Conservation (phyloP, 768 basidiomycete genomes). For the Lactarius evosmus region DNA sequence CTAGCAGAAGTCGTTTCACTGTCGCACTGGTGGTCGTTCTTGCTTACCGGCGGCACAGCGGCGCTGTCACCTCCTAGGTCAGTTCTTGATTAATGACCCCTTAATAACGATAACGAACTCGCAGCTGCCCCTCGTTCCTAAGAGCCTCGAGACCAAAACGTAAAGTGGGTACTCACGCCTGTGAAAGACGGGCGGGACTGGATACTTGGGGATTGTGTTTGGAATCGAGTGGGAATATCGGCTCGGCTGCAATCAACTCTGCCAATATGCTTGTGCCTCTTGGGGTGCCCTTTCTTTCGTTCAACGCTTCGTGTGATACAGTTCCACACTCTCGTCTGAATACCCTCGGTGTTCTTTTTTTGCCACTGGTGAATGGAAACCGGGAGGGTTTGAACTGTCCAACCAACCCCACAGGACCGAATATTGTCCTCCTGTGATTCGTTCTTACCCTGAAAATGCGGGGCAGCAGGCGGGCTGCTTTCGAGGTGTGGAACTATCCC, state of each 20-base stretch:
- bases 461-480: conserved; percentile 76
- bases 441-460: conserved; percentile 70
- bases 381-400: conserved; percentile 90
- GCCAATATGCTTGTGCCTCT: conserved; percentile 9
- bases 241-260: too few species aligned
- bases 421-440: conserved; percentile 72
- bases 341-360: conserved; percentile 81
- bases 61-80: too few species aligned
- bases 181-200: conserved; percentile 78
- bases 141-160: too few species aligned
- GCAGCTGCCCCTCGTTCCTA: too few species aligned
- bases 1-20: too few species aligned
- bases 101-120: too few species aligned
- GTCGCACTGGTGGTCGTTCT: too few species aligned
- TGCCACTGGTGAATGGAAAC: conserved; percentile 94
- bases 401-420: conserved; percentile 77
- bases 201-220: conserved; percentile 91
- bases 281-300: conserved; percentile 88
- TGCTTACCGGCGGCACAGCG: too few species aligned
- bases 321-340: conserved; percentile 77
- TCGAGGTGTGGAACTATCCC: conserved; percentile 70
- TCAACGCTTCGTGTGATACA: conserved; percentile 75
- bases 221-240: conserved; percentile 3
- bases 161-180: too few species aligned
- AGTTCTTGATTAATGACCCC: too few species aligned